These are phyloP conservation scores for Blastobotrys ciferrii DNA, from an alignment of 1,139 yeast genomes.

Conservation along the genomic window DNA sequence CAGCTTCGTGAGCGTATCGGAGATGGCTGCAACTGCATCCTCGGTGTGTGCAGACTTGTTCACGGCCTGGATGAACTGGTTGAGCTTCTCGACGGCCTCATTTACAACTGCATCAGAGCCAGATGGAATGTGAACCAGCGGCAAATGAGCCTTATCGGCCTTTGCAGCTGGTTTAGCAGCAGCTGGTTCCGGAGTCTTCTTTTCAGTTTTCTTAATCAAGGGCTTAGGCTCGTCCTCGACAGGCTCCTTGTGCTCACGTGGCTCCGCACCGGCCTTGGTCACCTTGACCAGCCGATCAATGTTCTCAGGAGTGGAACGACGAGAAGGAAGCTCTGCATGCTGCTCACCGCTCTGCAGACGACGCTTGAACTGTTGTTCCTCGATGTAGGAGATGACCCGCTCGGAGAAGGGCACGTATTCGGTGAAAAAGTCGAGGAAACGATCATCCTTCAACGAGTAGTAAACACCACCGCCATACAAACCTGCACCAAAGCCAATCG, in stretches of 20 bases:
- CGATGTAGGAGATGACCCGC: slow-evolving; percentile 48
- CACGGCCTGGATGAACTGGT: slow-evolving; percentile 51
- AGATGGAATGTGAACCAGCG: slow-evolving; percentile 31
- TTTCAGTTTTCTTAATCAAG: slow-evolving; percentile 4
- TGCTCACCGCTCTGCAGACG: slow-evolving; percentile 19
- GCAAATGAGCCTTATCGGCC: slow-evolving; percentile 20
- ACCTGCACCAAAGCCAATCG: slow-evolving; percentile 29
- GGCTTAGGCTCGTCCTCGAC: not conserved
- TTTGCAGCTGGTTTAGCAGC: slow-evolving; percentile 11
- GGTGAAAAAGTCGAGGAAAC: slow-evolving; percentile 46
- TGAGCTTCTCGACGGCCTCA: slow-evolving; percentile 50
- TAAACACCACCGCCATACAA: slow-evolving; percentile 41
- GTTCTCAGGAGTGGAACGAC: slow-evolving; percentile 32
- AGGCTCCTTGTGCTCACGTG: slow-evolving; percentile 17
- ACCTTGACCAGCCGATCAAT: slow-evolving; percentile 40
- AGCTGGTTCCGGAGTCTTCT: slow-evolving; percentile 14
- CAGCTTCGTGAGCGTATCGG: slow-evolving; percentile 31
- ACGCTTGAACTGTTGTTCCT: slow-evolving; percentile 42
- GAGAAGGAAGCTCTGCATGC: not conserved
- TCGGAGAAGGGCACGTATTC: slow-evolving; percentile 64
- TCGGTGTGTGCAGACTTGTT: slow-evolving; percentile 40
- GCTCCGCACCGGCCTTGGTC: slow-evolving; percentile 43
- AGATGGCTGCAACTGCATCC: slow-evolving; percentile 30
- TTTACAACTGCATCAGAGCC: slow-evolving; percentile 49
- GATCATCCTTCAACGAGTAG: slow-evolving; percentile 39